A percentile compares a stretch with the other conserved stretches of the same genome.
Conservation (phyloP, 148 eudicot genomes). For the Fagopyrum tataricum region DNA sequence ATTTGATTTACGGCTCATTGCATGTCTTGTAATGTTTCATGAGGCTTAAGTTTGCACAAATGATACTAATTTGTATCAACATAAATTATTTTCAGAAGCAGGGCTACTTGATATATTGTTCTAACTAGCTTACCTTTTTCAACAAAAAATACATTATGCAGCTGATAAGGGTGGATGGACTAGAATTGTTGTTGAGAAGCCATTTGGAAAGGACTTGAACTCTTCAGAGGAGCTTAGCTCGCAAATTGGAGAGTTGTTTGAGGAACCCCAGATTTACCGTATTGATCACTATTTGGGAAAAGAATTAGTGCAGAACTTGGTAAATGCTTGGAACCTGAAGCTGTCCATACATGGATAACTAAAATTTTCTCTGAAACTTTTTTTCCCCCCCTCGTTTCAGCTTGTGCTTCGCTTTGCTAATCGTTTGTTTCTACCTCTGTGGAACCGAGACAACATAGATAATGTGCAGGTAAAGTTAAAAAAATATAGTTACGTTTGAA, state of each 20-base stretch:
- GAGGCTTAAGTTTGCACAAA: background rate
- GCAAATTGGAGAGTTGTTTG: constrained; percentile 87
- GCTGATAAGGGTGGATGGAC: constrained; percentile 96
- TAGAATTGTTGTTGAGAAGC: constrained; percentile 91
- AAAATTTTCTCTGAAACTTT: background rate
- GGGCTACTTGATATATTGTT: background rate
- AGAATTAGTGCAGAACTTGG: constrained; percentile 98
- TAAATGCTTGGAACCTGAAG: constrained; percentile 14
- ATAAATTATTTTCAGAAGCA: background rate
- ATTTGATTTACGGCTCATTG: background rate
- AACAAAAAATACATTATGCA: constrained; percentile 25
- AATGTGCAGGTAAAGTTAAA: constrained; percentile 63
- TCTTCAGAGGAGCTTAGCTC: constrained; percentile 87
- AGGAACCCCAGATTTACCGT: constrained; percentile 88
- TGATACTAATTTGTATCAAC: background rate
- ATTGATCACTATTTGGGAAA: constrained; percentile 97
- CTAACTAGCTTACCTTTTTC: background rate
- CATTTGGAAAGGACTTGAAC: constrained; percentile 84
- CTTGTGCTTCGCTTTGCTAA: constrained; percentile 96
- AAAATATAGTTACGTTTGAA: background rate
- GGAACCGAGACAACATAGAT: constrained; percentile 93
- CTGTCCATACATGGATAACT: background rate
- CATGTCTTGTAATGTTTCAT: background rate
- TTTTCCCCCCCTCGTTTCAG: constrained; percentile 25
- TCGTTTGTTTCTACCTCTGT: constrained; percentile 84